A percentile compares a stretch with the other conserved stretches of the same genome.
These are phyloP conservation scores for Pseudocercospora vitis DNA, from an alignment of 2,329 filamentous ascomycete species.

Conservation along the genomic window DNA sequence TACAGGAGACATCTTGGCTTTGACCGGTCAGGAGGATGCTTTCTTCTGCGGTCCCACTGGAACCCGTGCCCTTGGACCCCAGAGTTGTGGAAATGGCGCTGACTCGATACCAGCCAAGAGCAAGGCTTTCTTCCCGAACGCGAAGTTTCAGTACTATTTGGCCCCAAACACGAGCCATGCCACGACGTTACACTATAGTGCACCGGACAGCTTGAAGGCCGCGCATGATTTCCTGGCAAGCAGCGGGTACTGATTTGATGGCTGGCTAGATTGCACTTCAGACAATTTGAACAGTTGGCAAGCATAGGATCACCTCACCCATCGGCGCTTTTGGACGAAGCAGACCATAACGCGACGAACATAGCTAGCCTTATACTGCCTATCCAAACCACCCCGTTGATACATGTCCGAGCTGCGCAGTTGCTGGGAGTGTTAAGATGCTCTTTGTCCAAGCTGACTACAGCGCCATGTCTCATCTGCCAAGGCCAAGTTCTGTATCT, in stretches of 20 bases:
- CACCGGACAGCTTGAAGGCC: conserved; percentile 14
- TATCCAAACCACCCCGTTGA: no score
- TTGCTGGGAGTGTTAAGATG: no score
- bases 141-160: conserved; percentile 21
- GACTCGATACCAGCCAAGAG: conserved; percentile 21
- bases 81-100: conserved; percentile 20
- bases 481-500: no score
- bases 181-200: conserved; percentile 22
- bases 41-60: conserved; percentile 27
- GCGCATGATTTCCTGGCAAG: conserved; percentile 23
- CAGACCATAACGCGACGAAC: no score
- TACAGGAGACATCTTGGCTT: conserved; percentile 19
- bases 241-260: conserved; percentile 15
- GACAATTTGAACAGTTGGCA: no score
- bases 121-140: conserved; percentile 20
- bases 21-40: conserved; percentile 24
- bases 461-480: no score
- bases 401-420: no score
- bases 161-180: conserved; percentile 24
- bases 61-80: conserved; percentile 18
- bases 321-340: no score
- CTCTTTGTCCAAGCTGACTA: no score
- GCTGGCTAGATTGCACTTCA: background rate
- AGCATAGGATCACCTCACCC: no score
- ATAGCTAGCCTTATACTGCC: no score